Evolutionary conservation across 352 stramenopile genomes (phyloP), one percentile per base, ranked within the genome.

Genomic region (Phytophthora boehmeriae): DNA sequence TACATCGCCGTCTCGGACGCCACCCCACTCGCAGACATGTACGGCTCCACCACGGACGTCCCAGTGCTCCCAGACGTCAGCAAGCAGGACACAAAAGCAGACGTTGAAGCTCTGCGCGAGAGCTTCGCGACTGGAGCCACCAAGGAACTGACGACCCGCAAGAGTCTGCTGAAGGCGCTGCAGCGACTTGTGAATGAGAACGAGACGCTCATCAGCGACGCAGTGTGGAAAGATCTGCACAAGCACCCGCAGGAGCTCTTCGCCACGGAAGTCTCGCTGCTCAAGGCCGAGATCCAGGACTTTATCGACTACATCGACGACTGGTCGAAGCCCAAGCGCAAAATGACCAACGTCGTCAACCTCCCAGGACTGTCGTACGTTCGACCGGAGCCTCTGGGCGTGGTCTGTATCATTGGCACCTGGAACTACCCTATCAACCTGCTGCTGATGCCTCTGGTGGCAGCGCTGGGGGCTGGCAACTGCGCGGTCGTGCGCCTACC

Each of bases 361-460:
- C 63, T 90, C 1, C 82, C 84, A 10, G 74, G 84, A 16, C 30
- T 72, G 11, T 83, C 73, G 61, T 92, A 91, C 56, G 63, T 96
- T n/a, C 47, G 75, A 11, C 64, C 62, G 14, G 86, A 95, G 35
- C 86, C 88, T 8, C 71, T 96, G 14, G 89, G 93, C 28, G 86
- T 96, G 20, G 89, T 95, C 6, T 96, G 88, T 25, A 64, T 98
- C 73, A 94, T 98, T 9, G 78, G 84, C 34, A 93, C 88, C 66
- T 98, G 90, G 87, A 98, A 98, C 68, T 98, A 97, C 63, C 95
- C 95, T 0, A 54, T 98, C 14, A 70, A 82, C 16, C 66, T 98
- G 36, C 57, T 76, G 14, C 57, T 98, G 5, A 75, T 82, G 61
- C 89, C 90, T 14, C 63, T 97, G 8, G 67, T 93, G 5, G 83